These are phyloP conservation scores for Cercospora berteroae DNA, from an alignment of 2,329 filamentous ascomycete species.

Conservation along the genomic window DNA sequence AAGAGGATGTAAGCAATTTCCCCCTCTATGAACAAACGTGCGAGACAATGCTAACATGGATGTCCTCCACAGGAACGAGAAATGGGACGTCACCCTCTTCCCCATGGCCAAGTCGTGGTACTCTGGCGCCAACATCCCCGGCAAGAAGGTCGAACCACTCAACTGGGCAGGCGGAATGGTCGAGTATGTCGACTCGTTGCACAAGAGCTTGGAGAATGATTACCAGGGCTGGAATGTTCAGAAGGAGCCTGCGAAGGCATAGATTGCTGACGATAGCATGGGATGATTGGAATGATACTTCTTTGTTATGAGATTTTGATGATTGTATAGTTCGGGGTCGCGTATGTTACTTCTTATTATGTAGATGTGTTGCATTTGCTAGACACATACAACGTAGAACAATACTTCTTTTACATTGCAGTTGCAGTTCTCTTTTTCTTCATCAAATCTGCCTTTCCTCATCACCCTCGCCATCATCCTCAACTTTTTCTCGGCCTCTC, in stretches of 20 bases:
- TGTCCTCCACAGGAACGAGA: conserved; percentile 24
- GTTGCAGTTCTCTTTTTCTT: too few species aligned
- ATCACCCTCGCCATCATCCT: too few species aligned
- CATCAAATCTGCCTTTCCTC: too few species aligned
- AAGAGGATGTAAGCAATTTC: conserved; percentile 30
- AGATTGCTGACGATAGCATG: background rate
- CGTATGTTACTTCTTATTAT: too few species aligned
- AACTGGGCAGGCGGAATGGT: conserved; percentile 47
- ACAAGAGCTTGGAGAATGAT: conserved; percentile 32
- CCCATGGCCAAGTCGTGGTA: conserved; percentile 37
- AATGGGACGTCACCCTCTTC: conserved; percentile 35
- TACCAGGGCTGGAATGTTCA: conserved; percentile 33
- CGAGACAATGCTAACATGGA: conserved; percentile 31
- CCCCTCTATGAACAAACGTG: too few species aligned
- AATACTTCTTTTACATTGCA: too few species aligned
- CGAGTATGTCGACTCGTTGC: conserved; percentile 29
- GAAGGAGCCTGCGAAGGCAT: conserved; percentile 17
- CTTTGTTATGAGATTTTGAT: too few species aligned
- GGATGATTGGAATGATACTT: background rate
- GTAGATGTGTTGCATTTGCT: too few species aligned
- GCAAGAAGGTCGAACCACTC: conserved; percentile 47
- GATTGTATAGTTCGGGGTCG: too few species aligned
- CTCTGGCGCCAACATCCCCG: conserved; percentile 46
- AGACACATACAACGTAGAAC: too few species aligned
- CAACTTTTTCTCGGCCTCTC: too few species aligned